A percentile compares a stretch with the other conserved stretches of the same genome.
These are phyloP conservation scores for Adansonia grandidieri DNA, from an alignment of 441 rosid species.

Conservation along the genomic window DNA sequence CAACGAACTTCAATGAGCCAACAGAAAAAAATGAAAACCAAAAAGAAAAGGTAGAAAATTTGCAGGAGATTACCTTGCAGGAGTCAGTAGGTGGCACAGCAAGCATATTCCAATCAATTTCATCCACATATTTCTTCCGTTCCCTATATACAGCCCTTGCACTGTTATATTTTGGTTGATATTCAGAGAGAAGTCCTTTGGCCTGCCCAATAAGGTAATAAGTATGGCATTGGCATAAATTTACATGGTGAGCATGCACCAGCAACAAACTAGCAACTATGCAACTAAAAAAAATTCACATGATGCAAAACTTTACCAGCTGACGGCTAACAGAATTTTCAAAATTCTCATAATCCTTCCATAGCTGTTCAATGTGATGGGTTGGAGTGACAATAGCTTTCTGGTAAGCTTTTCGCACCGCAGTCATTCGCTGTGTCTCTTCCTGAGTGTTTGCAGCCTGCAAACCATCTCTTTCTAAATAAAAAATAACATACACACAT, in stretches of 20 bases:
- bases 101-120: conserved; percentile 93
- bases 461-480: conserved; percentile 35
- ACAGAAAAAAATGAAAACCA: not conserved
- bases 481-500: not conserved
- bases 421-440: conserved; percentile 83
- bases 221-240: not conserved
- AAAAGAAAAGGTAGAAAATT: conserved; percentile 23
- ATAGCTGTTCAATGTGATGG: conserved; percentile 91
- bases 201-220: conserved; percentile 61
- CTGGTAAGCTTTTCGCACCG: conserved; percentile 82
- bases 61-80: conserved; percentile 56
- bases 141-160: conserved; percentile 95
- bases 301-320: conserved; percentile 55
- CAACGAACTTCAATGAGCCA: not conserved
- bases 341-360: conserved; percentile 94
- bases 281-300: conserved; percentile 28
- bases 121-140: conserved; percentile 90
- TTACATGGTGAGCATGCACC: conserved; percentile 22
- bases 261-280: conserved; percentile 11
- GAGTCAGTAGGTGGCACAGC: conserved; percentile 88
- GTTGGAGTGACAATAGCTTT: conserved; percentile 87
- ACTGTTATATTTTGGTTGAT: conserved; percentile 89
- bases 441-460: conserved; percentile 77
- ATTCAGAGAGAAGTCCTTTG: conserved; percentile 87
- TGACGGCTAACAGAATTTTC: conserved; percentile 95